Evolutionary conservation across 2,329 filamentous ascomycete species (phyloP), one percentile per base, ranked within the genome.

Genomic region (Sporothrix luriei): DNA sequence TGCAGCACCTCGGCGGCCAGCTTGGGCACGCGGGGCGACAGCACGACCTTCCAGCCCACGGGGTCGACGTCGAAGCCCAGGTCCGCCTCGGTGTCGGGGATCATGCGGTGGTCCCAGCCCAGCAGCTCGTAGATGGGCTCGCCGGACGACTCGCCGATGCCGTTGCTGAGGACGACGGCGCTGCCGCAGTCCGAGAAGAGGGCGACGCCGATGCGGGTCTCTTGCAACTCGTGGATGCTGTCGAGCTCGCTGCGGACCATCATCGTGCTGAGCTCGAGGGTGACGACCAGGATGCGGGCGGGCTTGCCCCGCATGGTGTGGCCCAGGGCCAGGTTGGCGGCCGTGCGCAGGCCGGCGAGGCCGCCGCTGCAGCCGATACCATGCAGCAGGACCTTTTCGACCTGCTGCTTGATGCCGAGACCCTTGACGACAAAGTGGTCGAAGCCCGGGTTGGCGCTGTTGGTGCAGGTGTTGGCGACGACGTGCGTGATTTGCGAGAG

Each of bases 111-210:
- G 48, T 89, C 84, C 88, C 89, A 91, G 1, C 87, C 88, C 1
- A 90, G 79, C 29, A 91, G 77, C 38, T 89, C 84, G 74, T 90
- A 90, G 9, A 86, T 75, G 0, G 83, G 80, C 54, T 79, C 78
- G 6, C 77, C 76, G 1, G 77, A 73, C 38, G 77, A 73, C 40
- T 79, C 80, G 1, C 85, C 88, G 68, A 91, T 79, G 0, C 84
- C 84, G 74, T 92, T 92, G 75, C 87, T 88, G 46, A 92, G 75
- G 1, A 92, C 80, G 38, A 87, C 78, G 0, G 89, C 87, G 69
- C 88, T 88, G n/a, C 87, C 89, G 73, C 87, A 91, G 76, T 92
- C 90, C 24, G 88, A 90, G 76, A 92, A 92, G 2, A 92, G 78
- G 16, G 85, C 86, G 1, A 87, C 82, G 1, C 88, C 90, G 74